phyloP scores from a whole-genome alignment of 148 eudicot genomes.

The Chenopodium formosanum region DNA sequence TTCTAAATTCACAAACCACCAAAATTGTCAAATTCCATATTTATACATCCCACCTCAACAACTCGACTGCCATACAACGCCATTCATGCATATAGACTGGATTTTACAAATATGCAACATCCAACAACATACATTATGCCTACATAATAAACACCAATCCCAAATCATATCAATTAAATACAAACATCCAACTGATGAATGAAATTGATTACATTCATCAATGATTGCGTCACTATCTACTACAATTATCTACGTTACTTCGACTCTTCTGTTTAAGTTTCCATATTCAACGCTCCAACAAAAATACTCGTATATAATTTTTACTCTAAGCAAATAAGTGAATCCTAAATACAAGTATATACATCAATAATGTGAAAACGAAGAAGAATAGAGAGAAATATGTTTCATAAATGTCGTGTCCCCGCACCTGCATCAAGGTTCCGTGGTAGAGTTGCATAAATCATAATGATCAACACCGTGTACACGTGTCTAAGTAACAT shows the following conservation, averaged over 20 bases:
- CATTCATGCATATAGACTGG: slow-evolving; percentile 23
- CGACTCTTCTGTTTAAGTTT: not conserved
- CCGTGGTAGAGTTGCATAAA: not conserved
- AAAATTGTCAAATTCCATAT: slow-evolving; percentile 11
- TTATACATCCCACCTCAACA: not conserved
- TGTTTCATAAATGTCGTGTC: not conserved
- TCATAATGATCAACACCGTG: not conserved
- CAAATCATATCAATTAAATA: not conserved
- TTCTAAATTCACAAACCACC: slow-evolving; percentile 18
- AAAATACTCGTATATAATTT: too few species aligned
- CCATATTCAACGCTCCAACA: not conserved
- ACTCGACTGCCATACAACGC: slow-evolving; percentile 9
- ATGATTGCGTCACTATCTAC: not conserved
- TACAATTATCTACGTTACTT: not conserved
- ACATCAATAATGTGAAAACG: too few species aligned
- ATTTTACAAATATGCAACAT: slow-evolving; percentile 7
- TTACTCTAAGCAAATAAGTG: not conserved
- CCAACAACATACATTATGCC: slow-evolving; percentile 17
- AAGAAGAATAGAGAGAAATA: too few species aligned
- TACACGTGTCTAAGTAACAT: not conserved
- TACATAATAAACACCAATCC: slow-evolving; percentile 8
- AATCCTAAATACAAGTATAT: not conserved
- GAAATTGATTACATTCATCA: slow-evolving; percentile 1
- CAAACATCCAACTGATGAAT: slow-evolving; percentile 12
- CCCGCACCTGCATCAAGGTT: not conserved